phyloP scores from a whole-genome alignment of 1,284 basidiomycete genomes.

The Acaromyces ingoldii region DNA sequence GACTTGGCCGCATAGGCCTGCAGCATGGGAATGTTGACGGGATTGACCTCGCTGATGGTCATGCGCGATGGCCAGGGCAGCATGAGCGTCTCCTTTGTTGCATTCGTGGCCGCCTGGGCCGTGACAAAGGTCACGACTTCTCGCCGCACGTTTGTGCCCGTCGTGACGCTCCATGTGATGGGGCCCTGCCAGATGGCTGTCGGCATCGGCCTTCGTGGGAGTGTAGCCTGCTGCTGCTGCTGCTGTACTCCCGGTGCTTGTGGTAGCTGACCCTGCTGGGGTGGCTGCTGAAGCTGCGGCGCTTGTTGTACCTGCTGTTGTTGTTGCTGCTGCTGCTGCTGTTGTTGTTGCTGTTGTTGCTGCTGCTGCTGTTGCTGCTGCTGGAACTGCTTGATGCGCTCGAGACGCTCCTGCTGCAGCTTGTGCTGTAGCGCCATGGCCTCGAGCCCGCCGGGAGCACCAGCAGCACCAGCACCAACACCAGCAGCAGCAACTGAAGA shows the following conservation, averaged over 20 bases:
- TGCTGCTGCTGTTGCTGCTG: not conserved
- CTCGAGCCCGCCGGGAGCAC: no score
- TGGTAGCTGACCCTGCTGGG: not conserved
- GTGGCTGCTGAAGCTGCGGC: not conserved
- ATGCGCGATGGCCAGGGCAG: slow-evolving; percentile 14
- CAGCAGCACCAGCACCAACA: no score
- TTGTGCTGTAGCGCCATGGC: no score
- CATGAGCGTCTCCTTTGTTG: slow-evolving; percentile 6
- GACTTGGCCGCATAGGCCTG: slow-evolving; percentile 27
- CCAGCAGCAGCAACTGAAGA: no score
- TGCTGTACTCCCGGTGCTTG: no score
- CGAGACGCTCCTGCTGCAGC: not conserved
- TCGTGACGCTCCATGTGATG: slow-evolving; percentile 32
- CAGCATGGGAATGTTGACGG: not conserved
- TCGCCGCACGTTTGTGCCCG: slow-evolving; percentile 18
- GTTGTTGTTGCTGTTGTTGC: not conserved
- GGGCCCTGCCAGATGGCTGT: slow-evolving; percentile 28
- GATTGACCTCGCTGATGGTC: slow-evolving; percentile 4
- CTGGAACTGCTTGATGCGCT: not conserved
- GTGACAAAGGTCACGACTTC: slow-evolving; percentile 33
- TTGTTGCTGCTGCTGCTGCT: not conserved
- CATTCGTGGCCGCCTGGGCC: slow-evolving; percentile 20
- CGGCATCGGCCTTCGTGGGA: not conserved
- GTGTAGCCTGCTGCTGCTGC: not conserved
- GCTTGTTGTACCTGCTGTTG: not conserved